These are phyloP conservation scores for Talaromyces sp. DNA, from an alignment of 2,329 filamentous ascomycete species.

Conservation along the genomic window DNA sequence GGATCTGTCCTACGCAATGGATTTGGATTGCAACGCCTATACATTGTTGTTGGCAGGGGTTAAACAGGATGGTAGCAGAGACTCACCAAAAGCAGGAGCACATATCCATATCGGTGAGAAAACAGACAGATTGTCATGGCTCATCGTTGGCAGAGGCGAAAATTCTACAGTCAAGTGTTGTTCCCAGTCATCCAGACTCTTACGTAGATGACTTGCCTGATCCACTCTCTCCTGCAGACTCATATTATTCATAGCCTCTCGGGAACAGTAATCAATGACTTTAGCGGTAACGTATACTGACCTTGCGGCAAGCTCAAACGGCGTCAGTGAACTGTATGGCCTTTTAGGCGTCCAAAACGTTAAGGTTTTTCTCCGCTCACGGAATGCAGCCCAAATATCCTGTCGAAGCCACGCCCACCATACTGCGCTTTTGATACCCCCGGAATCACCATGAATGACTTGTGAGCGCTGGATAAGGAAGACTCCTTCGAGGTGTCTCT, in stretches of 20 bases:
- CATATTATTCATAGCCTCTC: conserved; percentile 16
- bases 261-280: conserved; percentile 27
- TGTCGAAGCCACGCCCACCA: conserved; percentile 37
- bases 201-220: conserved; percentile 23
- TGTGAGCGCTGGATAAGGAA: conserved; percentile 32
- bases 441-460: conserved; percentile 30
- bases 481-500: conserved; percentile 32
- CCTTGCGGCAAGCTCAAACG: conserved; percentile 24
- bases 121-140: not conserved
- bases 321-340: conserved; percentile 20
- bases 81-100: conserved; percentile 27
- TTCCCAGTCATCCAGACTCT: conserved; percentile 30
- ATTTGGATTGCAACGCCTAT: conserved; percentile 28
- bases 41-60: not conserved
- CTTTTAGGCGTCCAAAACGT: conserved; percentile 29
- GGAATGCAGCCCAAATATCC: conserved; percentile 33
- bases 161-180: conserved; percentile 29
- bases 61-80: not conserved
- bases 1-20: conserved; percentile 24
- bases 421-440: conserved; percentile 28
- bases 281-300: conserved; percentile 27
- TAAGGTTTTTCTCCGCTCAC: conserved; percentile 30
- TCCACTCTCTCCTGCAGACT: conserved; percentile 22
- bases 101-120: conserved; percentile 29
- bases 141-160: conserved; percentile 25